Base-by-base conservation (phyloP, 108 stramenopile genomes). In the Skeletonema menzelii region DNA sequence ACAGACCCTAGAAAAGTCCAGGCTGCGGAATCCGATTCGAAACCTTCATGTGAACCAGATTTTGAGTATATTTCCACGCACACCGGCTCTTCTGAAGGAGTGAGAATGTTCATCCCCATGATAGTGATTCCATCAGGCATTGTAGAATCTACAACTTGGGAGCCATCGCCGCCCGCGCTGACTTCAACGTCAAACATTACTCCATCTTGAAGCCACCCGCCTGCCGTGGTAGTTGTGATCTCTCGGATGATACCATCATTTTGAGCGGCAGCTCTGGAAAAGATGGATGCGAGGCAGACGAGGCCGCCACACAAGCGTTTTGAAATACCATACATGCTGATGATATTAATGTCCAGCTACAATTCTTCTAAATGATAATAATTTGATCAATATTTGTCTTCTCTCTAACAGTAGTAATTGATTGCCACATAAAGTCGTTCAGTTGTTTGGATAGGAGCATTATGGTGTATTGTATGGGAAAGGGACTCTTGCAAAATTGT, bases 51-150 rank as follows among this genome's bases (percentile, higher is more conserved):
- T n/a, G 53, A 19, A 13, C 77, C 77, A 14, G 27, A 15, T 47
- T 64, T 71, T 22, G 77, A 60, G 22, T 72, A 79, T 10, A 79
- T 65, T 42, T 79, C 77, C 1, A 79, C 65, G 38, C 77, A 79
- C 10, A 79, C 32, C 30, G 32, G 22, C 34, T 79, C 58, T 28
- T 27, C 30, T 1, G 10, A 8, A 12, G 70, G 77, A 4, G 77
- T 79, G 14, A 97, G 74, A 69, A 94, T 91, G 69, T 94, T 91
- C 15, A 93, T 80, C 27, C 88, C 91, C 19, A 84, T 17, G 40
- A 91, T 72, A 38, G 80, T 75, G 27, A 94, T 76, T 31, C 91
- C 91, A 53, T 82, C 61, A n/a, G 37, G 57, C 15, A 53, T 22
- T 22, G 8, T 8, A 24, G 49, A n/a, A 53, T 24, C 49, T 53